phyloP scores from a whole-genome alignment of 2,329 filamentous ascomycete species.

The Fusarium anthophilum region DNA sequence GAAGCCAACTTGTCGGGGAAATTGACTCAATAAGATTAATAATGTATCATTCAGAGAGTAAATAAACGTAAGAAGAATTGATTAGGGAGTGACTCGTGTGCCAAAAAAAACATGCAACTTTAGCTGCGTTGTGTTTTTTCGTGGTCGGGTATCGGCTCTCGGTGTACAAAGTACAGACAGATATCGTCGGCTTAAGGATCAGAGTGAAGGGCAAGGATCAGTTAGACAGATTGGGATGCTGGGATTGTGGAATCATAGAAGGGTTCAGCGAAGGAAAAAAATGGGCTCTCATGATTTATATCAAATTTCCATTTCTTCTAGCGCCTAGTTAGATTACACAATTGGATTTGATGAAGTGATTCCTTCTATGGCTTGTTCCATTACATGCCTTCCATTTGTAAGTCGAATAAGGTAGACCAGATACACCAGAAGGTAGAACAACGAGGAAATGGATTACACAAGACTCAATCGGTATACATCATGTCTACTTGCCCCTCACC shows the following conservation, averaged over 20 bases:
- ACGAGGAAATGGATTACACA: not conserved
- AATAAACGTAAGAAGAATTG: slow-evolving; percentile 34
- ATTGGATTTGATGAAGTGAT: slow-evolving; percentile 1
- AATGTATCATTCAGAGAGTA: not conserved
- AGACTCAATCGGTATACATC: not conserved
- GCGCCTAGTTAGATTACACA: slow-evolving; percentile 2
- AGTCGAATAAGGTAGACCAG: slow-evolving; percentile 1
- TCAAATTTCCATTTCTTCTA: slow-evolving; percentile 4
- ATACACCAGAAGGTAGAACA: not conserved
- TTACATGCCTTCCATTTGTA: slow-evolving; percentile 25
- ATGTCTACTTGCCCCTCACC: slow-evolving; percentile 14
- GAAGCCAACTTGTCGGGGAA: not conserved
- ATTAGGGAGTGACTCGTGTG: slow-evolving; percentile 20
- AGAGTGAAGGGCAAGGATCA: not conserved
- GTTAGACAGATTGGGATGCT: slow-evolving; percentile 5
- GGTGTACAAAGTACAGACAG: slow-evolving; percentile 30
- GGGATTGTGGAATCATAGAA: slow-evolving; percentile 28
- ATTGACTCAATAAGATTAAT: slow-evolving; percentile 1
- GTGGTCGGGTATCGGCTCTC: slow-evolving; percentile 36
- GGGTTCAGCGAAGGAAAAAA: slow-evolving; percentile 22
- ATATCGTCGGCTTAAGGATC: slow-evolving; percentile 15
- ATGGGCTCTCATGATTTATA: slow-evolving; percentile 20
- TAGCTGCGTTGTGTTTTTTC: slow-evolving; percentile 4
- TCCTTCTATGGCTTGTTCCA: slow-evolving; percentile 6
- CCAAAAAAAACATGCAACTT: slow-evolving; percentile 7